Percentiles rank a stretch among this genome's conserved stretches.
These are phyloP conservation scores for Leavenworthia alabamica DNA, from an alignment of 345 rosid genomes.

Conservation along the genomic window DNA sequence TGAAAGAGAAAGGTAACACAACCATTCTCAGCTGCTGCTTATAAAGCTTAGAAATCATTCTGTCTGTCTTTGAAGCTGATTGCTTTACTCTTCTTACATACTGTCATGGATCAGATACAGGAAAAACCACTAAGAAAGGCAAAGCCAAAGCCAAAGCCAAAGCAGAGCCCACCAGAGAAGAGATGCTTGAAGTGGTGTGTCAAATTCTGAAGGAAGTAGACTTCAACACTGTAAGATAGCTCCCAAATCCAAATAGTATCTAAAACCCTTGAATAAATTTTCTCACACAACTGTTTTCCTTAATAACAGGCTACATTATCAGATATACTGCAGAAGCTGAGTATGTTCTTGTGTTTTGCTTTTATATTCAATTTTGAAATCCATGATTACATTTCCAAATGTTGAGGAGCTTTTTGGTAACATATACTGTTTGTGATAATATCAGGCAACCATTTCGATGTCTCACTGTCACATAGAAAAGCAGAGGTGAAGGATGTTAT, in stretches of 20 bases:
- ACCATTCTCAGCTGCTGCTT: slow-evolving; percentile 11
- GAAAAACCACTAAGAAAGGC: slow-evolving; percentile 54
- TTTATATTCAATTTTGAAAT: neutral
- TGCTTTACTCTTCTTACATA: neutral
- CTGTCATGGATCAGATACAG: slow-evolving; percentile 42
- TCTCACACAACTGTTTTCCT: slow-evolving; percentile 9
- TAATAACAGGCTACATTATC: slow-evolving; percentile 78
- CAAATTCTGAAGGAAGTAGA: slow-evolving; percentile 86
- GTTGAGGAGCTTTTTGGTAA: neutral
- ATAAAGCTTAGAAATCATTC: neutral
- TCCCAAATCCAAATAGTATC: neutral
- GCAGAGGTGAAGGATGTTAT: slow-evolving; percentile 86
- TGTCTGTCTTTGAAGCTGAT: neutral
- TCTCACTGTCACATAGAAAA: slow-evolving; percentile 73
- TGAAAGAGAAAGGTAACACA: slow-evolving; percentile 66
- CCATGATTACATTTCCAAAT: neutral
- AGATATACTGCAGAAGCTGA: slow-evolving; percentile 75
- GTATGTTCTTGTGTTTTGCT: slow-evolving; percentile 34
- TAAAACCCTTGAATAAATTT: neutral
- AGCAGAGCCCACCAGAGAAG: slow-evolving; percentile 70
- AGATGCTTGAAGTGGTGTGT: slow-evolving; percentile 83
- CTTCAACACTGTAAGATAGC: slow-evolving; percentile 77
- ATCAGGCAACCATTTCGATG: slow-evolving; percentile 64
- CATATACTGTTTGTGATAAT: slow-evolving; percentile 4
- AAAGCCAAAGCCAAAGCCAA: too few species aligned